phyloP scores from a whole-genome alignment of 106 monocot species.

The Vanilla planifolia region DNA sequence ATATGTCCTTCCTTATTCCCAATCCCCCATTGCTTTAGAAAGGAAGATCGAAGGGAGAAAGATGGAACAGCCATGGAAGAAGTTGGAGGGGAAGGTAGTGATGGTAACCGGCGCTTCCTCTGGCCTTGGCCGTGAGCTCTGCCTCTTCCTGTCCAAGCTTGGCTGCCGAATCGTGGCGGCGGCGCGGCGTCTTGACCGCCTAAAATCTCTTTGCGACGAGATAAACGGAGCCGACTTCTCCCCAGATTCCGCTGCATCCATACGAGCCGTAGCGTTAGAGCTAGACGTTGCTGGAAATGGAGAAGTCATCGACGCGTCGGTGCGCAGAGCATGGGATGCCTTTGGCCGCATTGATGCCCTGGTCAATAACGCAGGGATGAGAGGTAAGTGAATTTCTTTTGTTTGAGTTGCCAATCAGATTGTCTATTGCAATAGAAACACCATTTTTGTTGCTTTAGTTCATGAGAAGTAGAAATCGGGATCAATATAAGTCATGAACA shows the following conservation, averaged over 20 bases:
- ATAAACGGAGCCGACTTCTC: constrained; percentile 26
- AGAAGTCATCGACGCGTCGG: constrained; percentile 25
- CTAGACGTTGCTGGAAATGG: constrained; percentile 44
- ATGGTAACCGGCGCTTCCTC: constrained; percentile 55
- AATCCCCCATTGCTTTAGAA: too few relatives aligned
- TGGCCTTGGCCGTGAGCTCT: constrained; percentile 44
- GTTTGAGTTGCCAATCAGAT: neutral
- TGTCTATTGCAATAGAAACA: too few relatives aligned
- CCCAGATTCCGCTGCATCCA: neutral
- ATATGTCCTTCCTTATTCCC: too few relatives aligned
- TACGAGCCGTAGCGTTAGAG: constrained; percentile 34
- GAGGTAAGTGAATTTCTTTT: constrained; percentile 23
- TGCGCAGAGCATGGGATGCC: constrained; percentile 43
- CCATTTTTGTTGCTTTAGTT: too few relatives aligned
- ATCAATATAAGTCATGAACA: too few relatives aligned
- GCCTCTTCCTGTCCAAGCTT: constrained; percentile 34
- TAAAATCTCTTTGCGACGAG: constrained; percentile 50
- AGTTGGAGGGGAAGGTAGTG: constrained; percentile 39
- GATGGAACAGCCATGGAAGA: constrained; percentile 12
- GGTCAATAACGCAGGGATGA: constrained; percentile 47
- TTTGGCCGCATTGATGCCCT: constrained; percentile 55
- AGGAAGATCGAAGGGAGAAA: too few relatives aligned
- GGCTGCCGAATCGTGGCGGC: constrained; percentile 45
- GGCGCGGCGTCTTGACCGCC: constrained; percentile 34
- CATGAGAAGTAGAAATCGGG: too few relatives aligned